Evolutionary conservation across 345 rosid species (phyloP), one percentile per base, ranked within the genome.

Genomic region (Lepidium didymum): DNA sequence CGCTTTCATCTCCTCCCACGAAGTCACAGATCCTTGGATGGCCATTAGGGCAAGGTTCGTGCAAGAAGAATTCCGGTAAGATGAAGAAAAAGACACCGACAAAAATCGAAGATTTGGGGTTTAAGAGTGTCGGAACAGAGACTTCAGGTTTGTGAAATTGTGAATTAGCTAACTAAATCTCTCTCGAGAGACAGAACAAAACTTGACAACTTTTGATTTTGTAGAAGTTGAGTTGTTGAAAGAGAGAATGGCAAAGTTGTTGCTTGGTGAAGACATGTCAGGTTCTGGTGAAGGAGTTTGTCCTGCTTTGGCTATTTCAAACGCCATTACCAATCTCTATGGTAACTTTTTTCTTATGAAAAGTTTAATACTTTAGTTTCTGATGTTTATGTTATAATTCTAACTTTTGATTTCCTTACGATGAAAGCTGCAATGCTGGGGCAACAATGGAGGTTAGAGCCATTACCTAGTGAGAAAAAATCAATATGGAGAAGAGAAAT

Each of bases 261-360:
- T 94, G 75, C 97, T 94, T 61, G 99, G 99, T n/a, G 99, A 94
- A 73, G 99, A 94, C 63, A 91, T 94, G 97, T 94, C 99, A 38
- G 99, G 99, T 6, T 87, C 89, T 73, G 99, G 99, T 49, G 89
- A 89, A 79, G 99, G 99, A 35, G 99, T 85, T 42, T 86, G 91
- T 79, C 80, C 97, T 58, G 95, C 99, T 69, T 63, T 89, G 66
- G 95, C 97, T 27, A 81, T 91, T 63, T 89, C 96, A 8, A 94
- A 94, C 72, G 95, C 99, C 73, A 87, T 94, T 72, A 94, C 99
- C 62, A 94, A 94, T 81, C 90, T 94, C 10, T 91, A 90, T 68
- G 97, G 97, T 91, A 82, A 9, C 54, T 56, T 2, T 34, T 36
- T n/a, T n/a, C n/a, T 25, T 10, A 65, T 0, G 0, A 1, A 31